Evolutionary conservation across 257 asterid genomes (phyloP).

Genomic region (Apocynum venetum): DNA sequence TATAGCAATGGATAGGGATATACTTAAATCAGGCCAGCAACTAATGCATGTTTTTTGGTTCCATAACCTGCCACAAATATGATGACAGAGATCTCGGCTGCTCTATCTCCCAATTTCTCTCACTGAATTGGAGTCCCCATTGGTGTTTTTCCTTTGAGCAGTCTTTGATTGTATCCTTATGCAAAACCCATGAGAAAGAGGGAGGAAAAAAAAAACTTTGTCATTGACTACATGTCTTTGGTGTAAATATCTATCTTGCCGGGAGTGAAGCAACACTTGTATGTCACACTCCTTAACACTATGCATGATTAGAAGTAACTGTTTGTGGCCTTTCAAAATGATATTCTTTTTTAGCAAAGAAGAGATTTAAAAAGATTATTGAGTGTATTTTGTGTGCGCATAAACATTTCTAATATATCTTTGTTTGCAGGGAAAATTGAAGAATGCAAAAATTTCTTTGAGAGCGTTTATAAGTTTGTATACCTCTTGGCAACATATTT

Average conservation of each 20-base stretch:
- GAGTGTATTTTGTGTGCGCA: background rate
- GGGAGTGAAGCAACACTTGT: background rate
- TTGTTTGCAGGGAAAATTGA: slow-evolving; percentile 68
- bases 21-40: too few species aligned
- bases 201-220: background rate
- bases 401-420: background rate
- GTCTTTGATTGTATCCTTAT: background rate
- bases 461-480: slow-evolving; percentile 77
- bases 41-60: too few species aligned
- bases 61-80: background rate
- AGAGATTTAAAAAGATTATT: background rate
- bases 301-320: background rate
- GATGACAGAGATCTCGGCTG: background rate
- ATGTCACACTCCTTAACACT: background rate
- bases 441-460: slow-evolving; percentile 67
- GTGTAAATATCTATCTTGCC: background rate
- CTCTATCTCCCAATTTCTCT: background rate
- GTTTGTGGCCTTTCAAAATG: background rate
- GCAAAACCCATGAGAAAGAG: background rate
- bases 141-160: background rate
- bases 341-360: background rate
- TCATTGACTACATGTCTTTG: background rate
- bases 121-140: background rate
- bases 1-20: too few species aligned
- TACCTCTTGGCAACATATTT: slow-evolving; percentile 90